Conservation (phyloP, 768 basidiomycete genomes). For the Suillus brevipes region DNA sequence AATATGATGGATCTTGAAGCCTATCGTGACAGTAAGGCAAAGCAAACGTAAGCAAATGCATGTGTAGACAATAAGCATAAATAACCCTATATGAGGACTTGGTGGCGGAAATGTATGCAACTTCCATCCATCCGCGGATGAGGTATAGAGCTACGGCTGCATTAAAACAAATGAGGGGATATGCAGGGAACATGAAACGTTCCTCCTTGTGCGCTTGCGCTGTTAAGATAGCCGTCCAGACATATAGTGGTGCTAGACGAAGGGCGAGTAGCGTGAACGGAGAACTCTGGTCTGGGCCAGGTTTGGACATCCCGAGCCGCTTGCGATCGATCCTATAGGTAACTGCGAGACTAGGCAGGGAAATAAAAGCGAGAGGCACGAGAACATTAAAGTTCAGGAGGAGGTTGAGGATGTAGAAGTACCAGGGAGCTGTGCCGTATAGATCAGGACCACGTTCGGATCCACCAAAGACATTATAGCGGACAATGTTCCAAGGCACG, state of each 20-base stretch:
- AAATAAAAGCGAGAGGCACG: slow-evolving; percentile 74
- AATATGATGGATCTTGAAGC: slow-evolving; percentile 78
- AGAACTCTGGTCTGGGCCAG: slow-evolving; percentile 63
- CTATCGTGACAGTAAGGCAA: slow-evolving; percentile 38
- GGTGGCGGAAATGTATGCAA: slow-evolving; percentile 68
- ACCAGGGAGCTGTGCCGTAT: slow-evolving; percentile 88
- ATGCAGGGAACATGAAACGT: slow-evolving; percentile 96
- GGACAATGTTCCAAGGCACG: slow-evolving; percentile 91
- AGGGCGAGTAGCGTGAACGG: slow-evolving; percentile 77
- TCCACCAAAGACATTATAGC: slow-evolving; percentile 89
- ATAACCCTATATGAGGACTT: slow-evolving; percentile 84
- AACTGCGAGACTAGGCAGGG: slow-evolving; percentile 74
- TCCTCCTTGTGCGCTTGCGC: slow-evolving; percentile 95
- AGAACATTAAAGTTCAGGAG: slow-evolving; percentile 93
- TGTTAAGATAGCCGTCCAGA: slow-evolving; percentile 85
- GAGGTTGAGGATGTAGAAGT: slow-evolving; percentile 87
- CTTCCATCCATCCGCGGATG: slow-evolving; percentile 84
- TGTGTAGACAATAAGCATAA: neutral
- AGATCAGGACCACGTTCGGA: slow-evolving; percentile 82
- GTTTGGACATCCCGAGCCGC: slow-evolving; percentile 60
- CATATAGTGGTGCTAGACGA: slow-evolving; percentile 83
- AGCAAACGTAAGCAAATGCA: neutral
- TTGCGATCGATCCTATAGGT: slow-evolving; percentile 76
- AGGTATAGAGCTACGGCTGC: slow-evolving; percentile 89
- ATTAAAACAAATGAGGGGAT: slow-evolving; percentile 90